phyloP scores from a whole-genome alignment of 306 rosid species.

The Comarum palustre region DNA sequence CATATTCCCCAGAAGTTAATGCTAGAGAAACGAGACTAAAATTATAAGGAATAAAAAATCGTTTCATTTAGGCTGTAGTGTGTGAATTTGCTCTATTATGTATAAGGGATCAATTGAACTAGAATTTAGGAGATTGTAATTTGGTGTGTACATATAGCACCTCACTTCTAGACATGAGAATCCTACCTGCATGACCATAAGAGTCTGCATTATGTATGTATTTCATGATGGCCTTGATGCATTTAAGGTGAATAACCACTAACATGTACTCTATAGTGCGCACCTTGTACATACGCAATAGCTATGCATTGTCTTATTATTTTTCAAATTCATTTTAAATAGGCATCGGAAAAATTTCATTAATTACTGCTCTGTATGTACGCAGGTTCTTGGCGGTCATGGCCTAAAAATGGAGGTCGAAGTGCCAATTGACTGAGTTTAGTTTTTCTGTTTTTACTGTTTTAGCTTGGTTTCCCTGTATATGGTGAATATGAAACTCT shows the following conservation, averaged over 20 bases:
- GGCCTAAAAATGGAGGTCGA: constrained; percentile 75
- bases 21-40: background rate
- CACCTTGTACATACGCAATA: background rate
- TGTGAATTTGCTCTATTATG: background rate
- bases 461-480: background rate
- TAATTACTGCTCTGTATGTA: constrained; percentile 5
- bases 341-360: constrained; percentile 11
- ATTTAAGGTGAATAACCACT: background rate
- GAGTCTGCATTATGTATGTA: background rate
- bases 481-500: constrained; percentile 20
- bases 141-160: background rate
- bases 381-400: constrained; percentile 64
- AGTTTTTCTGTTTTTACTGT: background rate
- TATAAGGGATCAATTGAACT: background rate
- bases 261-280: background rate
- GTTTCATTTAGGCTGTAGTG: background rate
- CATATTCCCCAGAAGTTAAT: background rate
- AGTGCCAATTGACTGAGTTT: constrained; percentile 62
- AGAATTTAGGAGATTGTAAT: background rate
- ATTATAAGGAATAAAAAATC: background rate
- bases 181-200: background rate
- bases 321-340: background rate
- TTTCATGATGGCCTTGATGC: background rate
- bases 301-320: background rate
- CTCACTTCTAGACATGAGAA: background rate